phyloP scores from a whole-genome alignment of 306 rosid genomes.

The Hippophae rhamnoides region DNA sequence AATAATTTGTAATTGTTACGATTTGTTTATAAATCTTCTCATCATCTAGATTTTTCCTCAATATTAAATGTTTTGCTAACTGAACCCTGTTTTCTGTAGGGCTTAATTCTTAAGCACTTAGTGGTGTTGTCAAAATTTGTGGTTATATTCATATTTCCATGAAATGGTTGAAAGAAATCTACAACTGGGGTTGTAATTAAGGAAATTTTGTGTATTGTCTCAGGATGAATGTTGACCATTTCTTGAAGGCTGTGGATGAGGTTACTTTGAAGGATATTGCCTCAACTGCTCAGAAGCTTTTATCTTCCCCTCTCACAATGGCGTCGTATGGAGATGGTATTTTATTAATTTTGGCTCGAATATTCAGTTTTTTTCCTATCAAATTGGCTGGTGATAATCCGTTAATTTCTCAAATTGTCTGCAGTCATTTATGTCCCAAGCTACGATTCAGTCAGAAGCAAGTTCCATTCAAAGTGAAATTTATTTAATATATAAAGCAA shows the following conservation, averaged over 20 bases:
- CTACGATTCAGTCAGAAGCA: constrained; percentile 71
- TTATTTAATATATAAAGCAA: constrained; percentile 1
- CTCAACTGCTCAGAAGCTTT: constrained; percentile 61
- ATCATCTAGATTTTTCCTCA: too few relatives aligned
- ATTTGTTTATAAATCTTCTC: too few relatives aligned
- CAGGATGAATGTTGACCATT: constrained; percentile 61
- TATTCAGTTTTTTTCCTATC: neutral
- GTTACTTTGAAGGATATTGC: constrained; percentile 53
- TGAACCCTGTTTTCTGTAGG: too few relatives aligned
- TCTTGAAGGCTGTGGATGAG: constrained; percentile 73
- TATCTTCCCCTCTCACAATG: constrained; percentile 85
- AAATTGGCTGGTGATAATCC: constrained; percentile 1
- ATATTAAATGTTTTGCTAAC: too few relatives aligned
- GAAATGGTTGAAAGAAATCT: too few relatives aligned
- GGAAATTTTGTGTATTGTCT: constrained; percentile 2
- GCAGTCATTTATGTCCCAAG: constrained; percentile 69
- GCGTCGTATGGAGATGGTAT: constrained; percentile 93
- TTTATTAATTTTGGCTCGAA: neutral
- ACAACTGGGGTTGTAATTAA: too few relatives aligned
- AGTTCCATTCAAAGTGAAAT: constrained; percentile 47
- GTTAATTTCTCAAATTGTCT: constrained; percentile 9
- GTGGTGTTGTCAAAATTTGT: too few relatives aligned
- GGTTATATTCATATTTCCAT: too few relatives aligned
- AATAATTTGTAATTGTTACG: too few relatives aligned
- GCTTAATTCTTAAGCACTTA: too few relatives aligned